These are phyloP conservation scores for Metarhizium sp. DNA, from an alignment of 2,329 filamentous ascomycete species.

Conservation along the genomic window DNA sequence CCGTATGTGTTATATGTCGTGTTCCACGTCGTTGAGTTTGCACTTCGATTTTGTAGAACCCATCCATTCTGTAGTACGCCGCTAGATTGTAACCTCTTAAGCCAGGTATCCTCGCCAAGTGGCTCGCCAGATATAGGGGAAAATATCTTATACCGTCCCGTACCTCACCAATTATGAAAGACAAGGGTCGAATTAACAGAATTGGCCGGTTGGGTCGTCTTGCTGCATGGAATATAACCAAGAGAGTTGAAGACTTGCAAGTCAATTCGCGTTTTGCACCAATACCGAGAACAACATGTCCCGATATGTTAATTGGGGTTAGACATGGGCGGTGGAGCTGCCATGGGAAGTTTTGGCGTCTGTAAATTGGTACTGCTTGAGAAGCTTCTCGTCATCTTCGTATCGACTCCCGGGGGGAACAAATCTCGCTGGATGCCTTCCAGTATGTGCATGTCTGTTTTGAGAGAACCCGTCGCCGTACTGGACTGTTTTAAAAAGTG, in stretches of 20 bases:
- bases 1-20: background rate
- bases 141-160: background rate
- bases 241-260: background rate
- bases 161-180: background rate
- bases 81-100: background rate
- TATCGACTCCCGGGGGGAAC: slow-evolving; percentile 20
- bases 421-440: slow-evolving; percentile 41
- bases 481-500: slow-evolving; percentile 61
- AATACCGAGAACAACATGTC: background rate
- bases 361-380: slow-evolving; percentile 27
- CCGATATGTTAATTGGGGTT: background rate
- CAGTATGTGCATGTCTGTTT: slow-evolving; percentile 66
- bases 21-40: background rate
- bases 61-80: background rate
- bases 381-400: slow-evolving; percentile 29
- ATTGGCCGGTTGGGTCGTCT: background rate
- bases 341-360: slow-evolving; percentile 12
- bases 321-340: slow-evolving; percentile 7
- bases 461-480: slow-evolving; percentile 65
- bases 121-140: background rate
- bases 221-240: background rate
- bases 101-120: background rate
- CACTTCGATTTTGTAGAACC: background rate
- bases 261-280: background rate
- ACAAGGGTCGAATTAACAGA: background rate